A percentile compares a stretch with the other conserved stretches of the same genome.
Evolutionary conservation across 176 grass and related monocot species (phyloP).

Genomic region (Cenchrus fungigraminus): DNA sequence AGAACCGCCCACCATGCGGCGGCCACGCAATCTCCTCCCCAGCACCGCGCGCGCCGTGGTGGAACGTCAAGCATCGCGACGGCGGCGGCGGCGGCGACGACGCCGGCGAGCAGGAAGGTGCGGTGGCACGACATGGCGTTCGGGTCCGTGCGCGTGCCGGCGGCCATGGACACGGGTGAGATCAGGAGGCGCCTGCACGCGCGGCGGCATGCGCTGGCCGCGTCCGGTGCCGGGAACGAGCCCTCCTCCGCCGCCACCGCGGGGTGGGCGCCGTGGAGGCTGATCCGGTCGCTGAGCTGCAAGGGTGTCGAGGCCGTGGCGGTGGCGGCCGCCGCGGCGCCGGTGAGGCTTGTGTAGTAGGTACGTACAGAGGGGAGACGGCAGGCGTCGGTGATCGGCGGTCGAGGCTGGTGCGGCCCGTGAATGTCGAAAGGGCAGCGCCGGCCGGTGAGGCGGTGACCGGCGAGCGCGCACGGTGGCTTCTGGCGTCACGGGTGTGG

Average conservation of each 20-base stretch:
- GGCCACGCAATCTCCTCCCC: background rate
- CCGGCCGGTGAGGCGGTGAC: conserved; percentile 40
- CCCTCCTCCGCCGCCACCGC: background rate
- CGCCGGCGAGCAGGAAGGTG: conserved; percentile 12
- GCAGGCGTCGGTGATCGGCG: background rate
- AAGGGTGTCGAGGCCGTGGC: conserved; percentile 69
- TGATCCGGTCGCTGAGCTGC: conserved; percentile 79
- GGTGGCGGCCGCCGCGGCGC: conserved; percentile 53
- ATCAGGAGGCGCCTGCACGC: conserved; percentile 67
- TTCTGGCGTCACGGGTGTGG: conserved; percentile 29
- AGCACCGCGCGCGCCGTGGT: conserved; percentile 4
- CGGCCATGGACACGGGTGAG: conserved; percentile 73
- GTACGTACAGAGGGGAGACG: background rate
- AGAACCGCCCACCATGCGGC: background rate
- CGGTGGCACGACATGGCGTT: conserved; percentile 63
- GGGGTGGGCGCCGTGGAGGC: conserved; percentile 56
- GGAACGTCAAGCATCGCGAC: background rate
- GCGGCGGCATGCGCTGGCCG: conserved; percentile 16
- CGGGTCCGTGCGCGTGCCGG: conserved; percentile 60
- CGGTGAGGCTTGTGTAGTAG: conserved; percentile 55
- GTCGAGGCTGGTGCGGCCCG: conserved; percentile 23
- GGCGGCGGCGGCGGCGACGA: background rate
- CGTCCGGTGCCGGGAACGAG: conserved; percentile 9
- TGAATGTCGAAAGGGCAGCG: conserved; percentile 13
- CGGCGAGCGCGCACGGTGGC: conserved; percentile 12